Base-by-base conservation (phyloP, 495 filamentous ascomycete species). In the Clavariopsis aquatica region DNA sequence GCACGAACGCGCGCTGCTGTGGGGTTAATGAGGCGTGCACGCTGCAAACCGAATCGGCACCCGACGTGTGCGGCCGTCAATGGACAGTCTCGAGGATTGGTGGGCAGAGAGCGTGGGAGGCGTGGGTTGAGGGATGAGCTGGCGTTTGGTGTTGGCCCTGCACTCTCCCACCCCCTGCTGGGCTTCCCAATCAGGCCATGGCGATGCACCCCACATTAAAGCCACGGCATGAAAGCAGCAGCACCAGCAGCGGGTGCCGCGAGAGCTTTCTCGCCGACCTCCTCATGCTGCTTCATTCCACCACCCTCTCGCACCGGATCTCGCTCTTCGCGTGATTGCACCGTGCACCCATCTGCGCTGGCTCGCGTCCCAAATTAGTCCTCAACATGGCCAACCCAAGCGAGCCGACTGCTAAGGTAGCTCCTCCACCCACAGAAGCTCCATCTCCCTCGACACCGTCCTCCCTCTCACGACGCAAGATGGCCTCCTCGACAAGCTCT, bases 401-500 rank as follows among this genome's bases (percentile, higher is more conserved):
- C 31, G 10, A 51, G 20, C 26, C 26, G 31, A 34, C 31, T 34
- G 12, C 31, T 34, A 12, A 34, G 31, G 31, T 34, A 6, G 31
- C 51, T 53, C 19, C 19, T 24, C 51, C 9, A 27, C 26, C 22
- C 52, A 9, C 13, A 6, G 29, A 17, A 34, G 52, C 52, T 24
- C 29, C 31, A 52, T 3, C 49, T 34, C 36, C 55, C 55, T 6
- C 43, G 22, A 47, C 19, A n/a, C 47, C 60, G 23, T 43, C 60
- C 36, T 31, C 60, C 23, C 26, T 51, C 5, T 34, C 56, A 49
- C 57, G 52, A 12, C 56, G 58, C 51, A 62, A 57, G 46, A 67
- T 62, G 58, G 56, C 64, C 17, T 61, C 64, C 8, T 47, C 57
- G 31, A 31, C 49, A 6, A 20, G 56, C 23, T 62, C 64, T 49